Evolutionary conservation across 1,284 basidiomycete species (phyloP), one percentile per base, ranked within the genome.

Genomic region (Bjerkandera adusta): DNA sequence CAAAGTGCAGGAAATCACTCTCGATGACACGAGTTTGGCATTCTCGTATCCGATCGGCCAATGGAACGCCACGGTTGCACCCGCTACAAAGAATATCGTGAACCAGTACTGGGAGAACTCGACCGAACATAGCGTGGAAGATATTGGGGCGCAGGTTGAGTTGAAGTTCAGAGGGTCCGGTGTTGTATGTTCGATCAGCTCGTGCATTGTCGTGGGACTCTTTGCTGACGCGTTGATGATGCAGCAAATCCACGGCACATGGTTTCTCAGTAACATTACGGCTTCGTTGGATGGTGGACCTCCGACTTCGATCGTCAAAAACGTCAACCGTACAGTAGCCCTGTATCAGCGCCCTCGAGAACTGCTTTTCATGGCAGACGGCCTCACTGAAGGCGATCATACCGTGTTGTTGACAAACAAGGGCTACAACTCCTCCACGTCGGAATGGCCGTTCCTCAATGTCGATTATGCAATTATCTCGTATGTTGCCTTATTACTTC

Each of bases 181-280:
- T 22, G 22, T 38, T 11, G 36, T 38, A 38, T 3, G 36, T 24
- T 3, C 15, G 12, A 20, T 38, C 27, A 21, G 21, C 25, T 24
- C 21, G 20, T 22, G 8, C 5, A 11, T 8, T 22, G 18, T 22
- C 10, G 11, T n/a, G n/a, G n/a, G 15, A 4, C 4, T 38, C 3
- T 10, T 13, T 24, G 4, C 36, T 38, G 18, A 38, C 8, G 13
- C 20, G 10, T 7, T n/a, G 20, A 7, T 10, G 15, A 11, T 38
- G 11, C 11, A 38, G 36, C 20, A 38, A 38, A 38, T 38, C 12
- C 36, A 38, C 20, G 36, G 36, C n/a, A 38, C 36, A 38, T 38
- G 36, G 36, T 38, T 21, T 21, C 20, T 25, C 21, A 24, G 36
- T 18, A 25, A 21, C 20, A 7, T 38, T 3, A 13, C 18, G 7